Conservation (phyloP, 1,284 basidiomycete genomes). For the Ceratobasidium sp. region DNA sequence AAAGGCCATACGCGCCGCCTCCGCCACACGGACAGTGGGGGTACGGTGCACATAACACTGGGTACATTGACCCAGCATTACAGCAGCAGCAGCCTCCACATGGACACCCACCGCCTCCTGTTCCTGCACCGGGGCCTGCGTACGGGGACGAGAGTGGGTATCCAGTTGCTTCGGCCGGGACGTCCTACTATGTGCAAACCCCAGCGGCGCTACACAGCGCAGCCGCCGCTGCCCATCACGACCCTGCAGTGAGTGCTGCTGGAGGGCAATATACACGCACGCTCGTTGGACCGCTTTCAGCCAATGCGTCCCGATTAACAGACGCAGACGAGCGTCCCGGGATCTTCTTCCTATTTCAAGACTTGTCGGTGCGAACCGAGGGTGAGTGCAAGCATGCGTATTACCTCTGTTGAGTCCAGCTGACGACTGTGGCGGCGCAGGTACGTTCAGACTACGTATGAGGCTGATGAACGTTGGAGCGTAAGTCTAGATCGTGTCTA, state of each 20-base stretch:
- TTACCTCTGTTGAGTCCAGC: neutral
- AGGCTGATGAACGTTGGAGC: slow-evolving; percentile 86
- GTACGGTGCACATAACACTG: slow-evolving; percentile 17
- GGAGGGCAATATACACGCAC: slow-evolving; percentile 73
- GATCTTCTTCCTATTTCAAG: slow-evolving; percentile 89
- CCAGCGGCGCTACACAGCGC: slow-evolving; percentile 41
- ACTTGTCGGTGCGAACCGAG: slow-evolving; percentile 87
- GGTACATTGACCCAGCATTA: slow-evolving; percentile 36
- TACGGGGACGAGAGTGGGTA: slow-evolving; percentile 37
- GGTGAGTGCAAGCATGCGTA: slow-evolving; percentile 57
- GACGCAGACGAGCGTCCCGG: slow-evolving; percentile 86
- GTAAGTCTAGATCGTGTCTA: slow-evolving; percentile 61
- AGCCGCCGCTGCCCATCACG: slow-evolving; percentile 26
- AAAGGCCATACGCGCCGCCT: slow-evolving; percentile 4
- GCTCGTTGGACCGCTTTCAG: slow-evolving; percentile 85
- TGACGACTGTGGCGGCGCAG: slow-evolving; percentile 52
- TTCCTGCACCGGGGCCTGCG: slow-evolving; percentile 19
- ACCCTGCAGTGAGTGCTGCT: neutral
- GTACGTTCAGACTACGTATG: slow-evolving; percentile 79
- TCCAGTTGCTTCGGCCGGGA: slow-evolving; percentile 5
- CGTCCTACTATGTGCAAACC: slow-evolving; percentile 42
- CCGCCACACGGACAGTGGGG: slow-evolving; percentile 33
- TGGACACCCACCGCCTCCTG: slow-evolving; percentile 33
- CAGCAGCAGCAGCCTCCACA: slow-evolving; percentile 36
- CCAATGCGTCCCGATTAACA: slow-evolving; percentile 81